Base-by-base conservation (phyloP, 148 eudicot species). In the Vaccinium corymbosum region DNA sequence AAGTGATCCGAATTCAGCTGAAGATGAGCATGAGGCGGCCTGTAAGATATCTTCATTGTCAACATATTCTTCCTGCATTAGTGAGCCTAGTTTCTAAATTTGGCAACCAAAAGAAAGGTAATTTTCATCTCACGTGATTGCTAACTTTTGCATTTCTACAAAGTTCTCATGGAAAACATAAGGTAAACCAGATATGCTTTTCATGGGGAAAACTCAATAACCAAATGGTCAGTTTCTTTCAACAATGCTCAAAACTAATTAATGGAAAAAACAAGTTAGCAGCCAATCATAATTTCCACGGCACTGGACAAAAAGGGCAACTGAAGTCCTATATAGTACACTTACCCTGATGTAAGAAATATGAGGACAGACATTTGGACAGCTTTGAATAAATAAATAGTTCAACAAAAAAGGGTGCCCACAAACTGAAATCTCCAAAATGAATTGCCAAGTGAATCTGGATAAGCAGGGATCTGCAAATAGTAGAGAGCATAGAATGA, bases 371-470 rank as follows among this genome's bases (percentile, higher is more conserved):
- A 62, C 13, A 11, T 19, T 35, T 14, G 4, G 35, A 22, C 78
- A 64, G 61, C 8, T 38, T 15, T 51, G 3, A 84, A 84, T 46
- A 50, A 17, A 29, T 51, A 55, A 79, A 51, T 2, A 32, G 27
- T 29, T 50, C 10, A 5, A 81, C 7, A 4, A 5, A 48, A 71
- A 27, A n/a, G 9, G 57, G 64, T 38, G 48, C 86, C 51, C 17
- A 25, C 35, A 79, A 66, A 53, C 75, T 84, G 81, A 29, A 73
- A 84, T 84, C 66, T 80, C 55, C 86, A n/a, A 68, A 81, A 81
- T 25, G 25, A 13, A 50, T 70, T 19, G 38, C 62, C 62, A 20
- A 13, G 16, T 49, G 49, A 71, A 25, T 42, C 32, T 71, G 11
- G 62, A 49, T 27, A 46, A 57, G 32, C 72, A 80, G 73, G 48